These are phyloP conservation scores for Umbelopsis sp. DNA, from an alignment of 192 early-diverging fungal genomes.

Conservation along the genomic window DNA sequence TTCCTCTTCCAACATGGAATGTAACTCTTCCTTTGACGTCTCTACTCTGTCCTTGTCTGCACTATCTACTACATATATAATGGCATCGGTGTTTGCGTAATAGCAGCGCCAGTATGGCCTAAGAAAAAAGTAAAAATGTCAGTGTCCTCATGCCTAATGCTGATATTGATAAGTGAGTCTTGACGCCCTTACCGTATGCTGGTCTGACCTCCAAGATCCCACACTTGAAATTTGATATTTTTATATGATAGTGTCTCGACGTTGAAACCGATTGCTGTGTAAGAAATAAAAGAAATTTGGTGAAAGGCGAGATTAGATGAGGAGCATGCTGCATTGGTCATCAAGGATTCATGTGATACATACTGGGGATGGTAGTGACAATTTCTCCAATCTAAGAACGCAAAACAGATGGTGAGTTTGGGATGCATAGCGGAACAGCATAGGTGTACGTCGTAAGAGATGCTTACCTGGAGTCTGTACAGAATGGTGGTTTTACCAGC, in stretches of 20 bases:
- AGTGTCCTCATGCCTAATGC: background rate
- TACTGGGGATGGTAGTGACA: conserved; percentile 96
- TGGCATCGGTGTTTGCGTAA: conserved; percentile 98
- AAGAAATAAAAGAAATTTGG: background rate
- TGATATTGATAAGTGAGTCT: background rate
- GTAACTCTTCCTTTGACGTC: conserved; percentile 87
- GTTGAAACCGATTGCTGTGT: conserved; percentile 74
- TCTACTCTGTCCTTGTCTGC: conserved; percentile 88
- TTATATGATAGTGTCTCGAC: conserved; percentile 95
- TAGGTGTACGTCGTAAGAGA: conserved; percentile 51
- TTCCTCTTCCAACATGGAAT: conserved; percentile 93
- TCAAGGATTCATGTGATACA: conserved; percentile 21
- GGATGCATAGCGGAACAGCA: background rate
- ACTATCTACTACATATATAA: conserved; percentile 97
- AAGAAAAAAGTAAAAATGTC: background rate
- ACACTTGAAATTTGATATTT: conserved; percentile 98
- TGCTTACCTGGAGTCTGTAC: conserved; percentile 87
- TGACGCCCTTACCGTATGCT: conserved; percentile 47
- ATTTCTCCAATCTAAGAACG: conserved; percentile 90
- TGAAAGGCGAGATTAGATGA: background rate
- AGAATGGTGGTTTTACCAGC: conserved; percentile 98
- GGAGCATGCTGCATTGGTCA: background rate
- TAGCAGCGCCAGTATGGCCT: conserved; percentile 98
- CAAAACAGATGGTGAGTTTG: conserved; percentile 33
- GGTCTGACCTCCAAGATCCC: conserved; percentile 92